These are phyloP conservation scores for Kandelia obovata DNA, from an alignment of 345 rosid species.

Conservation along the genomic window DNA sequence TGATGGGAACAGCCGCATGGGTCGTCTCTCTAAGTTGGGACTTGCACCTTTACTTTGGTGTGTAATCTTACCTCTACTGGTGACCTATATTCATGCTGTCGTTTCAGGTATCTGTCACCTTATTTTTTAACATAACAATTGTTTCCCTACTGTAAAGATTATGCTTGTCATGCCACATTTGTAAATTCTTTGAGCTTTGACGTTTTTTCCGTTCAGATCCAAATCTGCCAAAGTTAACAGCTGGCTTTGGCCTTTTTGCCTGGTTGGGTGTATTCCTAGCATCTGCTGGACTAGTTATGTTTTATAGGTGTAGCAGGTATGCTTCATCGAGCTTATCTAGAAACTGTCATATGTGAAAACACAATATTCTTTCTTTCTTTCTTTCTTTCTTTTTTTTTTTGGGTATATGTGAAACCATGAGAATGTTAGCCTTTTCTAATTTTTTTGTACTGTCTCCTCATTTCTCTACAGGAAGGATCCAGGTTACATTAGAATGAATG, in stretches of 20 bases:
- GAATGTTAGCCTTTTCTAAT: not conserved
- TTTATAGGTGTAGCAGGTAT: slow-evolving; percentile 96
- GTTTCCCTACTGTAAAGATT: slow-evolving; percentile 15
- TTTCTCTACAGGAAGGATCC: slow-evolving; percentile 81
- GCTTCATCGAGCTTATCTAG: not conserved
- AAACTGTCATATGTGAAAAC: not conserved
- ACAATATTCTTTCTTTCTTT: not conserved
- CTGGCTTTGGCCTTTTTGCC: slow-evolving; percentile 75
- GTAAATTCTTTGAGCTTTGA: not conserved
- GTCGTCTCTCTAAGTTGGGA: slow-evolving; percentile 74
- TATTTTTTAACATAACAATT: slow-evolving; percentile 15
- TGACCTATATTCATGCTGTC: slow-evolving; percentile 68
- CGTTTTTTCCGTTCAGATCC: slow-evolving; percentile 48
- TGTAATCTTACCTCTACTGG: slow-evolving; percentile 57
- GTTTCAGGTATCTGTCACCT: slow-evolving; percentile 50
- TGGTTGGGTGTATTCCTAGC: slow-evolving; percentile 82
- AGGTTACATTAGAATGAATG: slow-evolving; percentile 80
- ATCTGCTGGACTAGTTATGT: slow-evolving; percentile 64
- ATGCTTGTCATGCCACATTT: not conserved
- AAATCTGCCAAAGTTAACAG: slow-evolving; percentile 67
- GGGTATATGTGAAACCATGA: not conserved
- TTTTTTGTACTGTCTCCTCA: not conserved
- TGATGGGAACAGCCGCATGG: slow-evolving; percentile 63
- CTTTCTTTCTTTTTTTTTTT: not conserved
- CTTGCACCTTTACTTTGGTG: slow-evolving; percentile 84